Conservation (phyloP, 1,139 yeast species). For the Arxiozyma slooffiae region DNA sequence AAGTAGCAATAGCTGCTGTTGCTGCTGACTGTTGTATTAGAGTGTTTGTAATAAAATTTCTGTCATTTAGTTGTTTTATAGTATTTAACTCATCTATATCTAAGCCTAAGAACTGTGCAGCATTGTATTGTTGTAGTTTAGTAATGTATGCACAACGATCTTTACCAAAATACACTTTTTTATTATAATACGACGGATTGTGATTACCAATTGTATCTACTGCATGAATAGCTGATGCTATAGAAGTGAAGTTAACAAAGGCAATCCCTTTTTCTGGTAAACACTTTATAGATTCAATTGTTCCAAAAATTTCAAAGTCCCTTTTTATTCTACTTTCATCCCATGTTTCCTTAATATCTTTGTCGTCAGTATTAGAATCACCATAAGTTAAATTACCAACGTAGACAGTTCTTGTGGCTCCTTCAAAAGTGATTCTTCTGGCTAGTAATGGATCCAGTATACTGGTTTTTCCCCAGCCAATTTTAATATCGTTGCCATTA, state of each 20-base stretch:
- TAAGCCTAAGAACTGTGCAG: slow-evolving; percentile 87
- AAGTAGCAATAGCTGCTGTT: slow-evolving; percentile 69
- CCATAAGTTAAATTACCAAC: slow-evolving; percentile 51
- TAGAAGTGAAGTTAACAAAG: slow-evolving; percentile 77
- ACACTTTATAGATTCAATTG: slow-evolving; percentile 70
- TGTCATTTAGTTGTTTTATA: slow-evolving; percentile 67
- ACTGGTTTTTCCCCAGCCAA: slow-evolving; percentile 75
- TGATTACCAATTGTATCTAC: slow-evolving; percentile 54
- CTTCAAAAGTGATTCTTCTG: slow-evolving; percentile 69
- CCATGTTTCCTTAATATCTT: slow-evolving; percentile 13
- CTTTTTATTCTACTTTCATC: slow-evolving; percentile 38
- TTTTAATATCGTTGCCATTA: slow-evolving; percentile 44
- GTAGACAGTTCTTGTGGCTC: slow-evolving; percentile 87
- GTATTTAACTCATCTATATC: slow-evolving; percentile 79
- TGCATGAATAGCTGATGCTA: slow-evolving; percentile 74
- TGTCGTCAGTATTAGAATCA: slow-evolving; percentile 7
- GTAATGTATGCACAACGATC: slow-evolving; percentile 81
- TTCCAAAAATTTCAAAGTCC: slow-evolving; percentile 68
- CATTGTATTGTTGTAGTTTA: slow-evolving; percentile 92
- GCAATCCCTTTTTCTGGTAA: slow-evolving; percentile 71
- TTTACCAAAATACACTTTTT: slow-evolving; percentile 75
- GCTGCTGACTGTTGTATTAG: slow-evolving; percentile 62
- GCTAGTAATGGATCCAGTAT: slow-evolving; percentile 60
- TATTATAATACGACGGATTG: slow-evolving; percentile 48
- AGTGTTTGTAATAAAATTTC: slow-evolving; percentile 32